phyloP scores from a whole-genome alignment of 1,139 yeast genomes.

The Kurtzmaniella natalensis region DNA sequence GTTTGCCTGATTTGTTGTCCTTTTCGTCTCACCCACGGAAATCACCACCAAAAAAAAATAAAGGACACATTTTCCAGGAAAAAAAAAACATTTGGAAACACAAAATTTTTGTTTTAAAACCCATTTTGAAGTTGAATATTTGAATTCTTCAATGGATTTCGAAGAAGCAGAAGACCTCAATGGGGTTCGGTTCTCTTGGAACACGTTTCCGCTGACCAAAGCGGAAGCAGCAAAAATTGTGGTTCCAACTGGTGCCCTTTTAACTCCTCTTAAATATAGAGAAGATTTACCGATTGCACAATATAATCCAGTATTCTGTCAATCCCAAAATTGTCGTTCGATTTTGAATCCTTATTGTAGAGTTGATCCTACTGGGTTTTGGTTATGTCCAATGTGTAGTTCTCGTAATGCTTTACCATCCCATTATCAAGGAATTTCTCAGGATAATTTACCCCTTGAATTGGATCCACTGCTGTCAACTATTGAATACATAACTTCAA shows the following conservation, averaged over 20 bases:
- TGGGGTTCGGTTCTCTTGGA: constrained; percentile 50
- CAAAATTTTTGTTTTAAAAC: background rate
- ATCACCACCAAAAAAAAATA: too few relatives aligned
- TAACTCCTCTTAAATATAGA: constrained; percentile 83
- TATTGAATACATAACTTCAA: constrained; percentile 82
- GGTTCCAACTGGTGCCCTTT: constrained; percentile 90
- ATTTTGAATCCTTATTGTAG: constrained; percentile 85
- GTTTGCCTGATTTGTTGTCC: constrained; percentile 4
- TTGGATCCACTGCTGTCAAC: constrained; percentile 76
- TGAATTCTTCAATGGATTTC: constrained; percentile 30
- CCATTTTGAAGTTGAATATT: too few relatives aligned
- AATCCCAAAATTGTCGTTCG: constrained; percentile 75
- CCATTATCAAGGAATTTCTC: constrained; percentile 81
- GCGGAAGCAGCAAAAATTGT: constrained; percentile 89
- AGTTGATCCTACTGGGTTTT: constrained; percentile 76
- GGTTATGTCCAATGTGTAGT: constrained; percentile 90
- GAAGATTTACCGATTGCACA: constrained; percentile 77
- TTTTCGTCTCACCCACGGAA: too few relatives aligned
- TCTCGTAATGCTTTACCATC: constrained; percentile 84
- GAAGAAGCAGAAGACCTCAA: constrained; percentile 50
- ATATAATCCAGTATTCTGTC: constrained; percentile 88
- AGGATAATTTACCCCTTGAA: constrained; percentile 84
- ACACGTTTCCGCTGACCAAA: constrained; percentile 72
- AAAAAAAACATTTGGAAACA: too few relatives aligned
- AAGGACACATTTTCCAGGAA: too few relatives aligned